Evolutionary conservation across 805 yeast species (phyloP).

Genomic region (Blastobotrys mokoenaii): DNA sequence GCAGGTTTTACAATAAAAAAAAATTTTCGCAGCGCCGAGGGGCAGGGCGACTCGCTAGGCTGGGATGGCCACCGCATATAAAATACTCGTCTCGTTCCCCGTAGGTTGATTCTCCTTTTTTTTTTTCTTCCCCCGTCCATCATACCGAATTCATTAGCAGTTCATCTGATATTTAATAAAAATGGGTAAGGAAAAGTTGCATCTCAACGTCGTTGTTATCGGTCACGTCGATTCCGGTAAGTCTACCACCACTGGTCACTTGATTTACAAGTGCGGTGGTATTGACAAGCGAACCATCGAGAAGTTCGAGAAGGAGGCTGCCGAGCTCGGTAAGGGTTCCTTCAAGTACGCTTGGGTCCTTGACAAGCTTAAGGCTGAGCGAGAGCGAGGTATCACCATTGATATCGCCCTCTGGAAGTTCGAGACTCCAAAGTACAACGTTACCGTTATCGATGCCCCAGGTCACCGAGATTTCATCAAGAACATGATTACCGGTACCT

Average conservation of each 20-base stretch:
- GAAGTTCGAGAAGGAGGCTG: slow-evolving; percentile 97
- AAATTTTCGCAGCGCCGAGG: no score
- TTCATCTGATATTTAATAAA: slow-evolving; percentile 29
- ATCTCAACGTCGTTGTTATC: slow-evolving; percentile 99
- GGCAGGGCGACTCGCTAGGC: no score
- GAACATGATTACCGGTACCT: slow-evolving; percentile 93
- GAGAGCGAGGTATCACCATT: slow-evolving; percentile 95
- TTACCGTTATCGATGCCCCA: slow-evolving; percentile 91
- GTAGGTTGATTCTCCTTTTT: slow-evolving; percentile 15
- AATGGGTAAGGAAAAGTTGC: slow-evolving; percentile 90
- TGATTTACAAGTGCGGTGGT: slow-evolving; percentile 98
- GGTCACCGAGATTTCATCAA: slow-evolving; percentile 96
- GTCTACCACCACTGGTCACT: slow-evolving; percentile 99
- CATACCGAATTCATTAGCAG: slow-evolving; percentile 34
- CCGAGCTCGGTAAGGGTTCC: slow-evolving; percentile 94
- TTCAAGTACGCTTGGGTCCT: slow-evolving; percentile 97
- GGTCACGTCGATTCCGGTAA: slow-evolving; percentile 99
- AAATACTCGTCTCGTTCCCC: not conserved
- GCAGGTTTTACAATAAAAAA: no score
- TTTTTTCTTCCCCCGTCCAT: slow-evolving; percentile 30
- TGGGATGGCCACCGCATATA: no score
- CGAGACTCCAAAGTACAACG: slow-evolving; percentile 84
- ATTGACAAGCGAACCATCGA: slow-evolving; percentile 97
- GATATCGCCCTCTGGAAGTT: slow-evolving; percentile 90
- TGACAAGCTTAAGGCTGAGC: slow-evolving; percentile 92